Base-by-base conservation (phyloP, 2,329 filamentous ascomycete species). In the Gaeumannomyces sp. region DNA sequence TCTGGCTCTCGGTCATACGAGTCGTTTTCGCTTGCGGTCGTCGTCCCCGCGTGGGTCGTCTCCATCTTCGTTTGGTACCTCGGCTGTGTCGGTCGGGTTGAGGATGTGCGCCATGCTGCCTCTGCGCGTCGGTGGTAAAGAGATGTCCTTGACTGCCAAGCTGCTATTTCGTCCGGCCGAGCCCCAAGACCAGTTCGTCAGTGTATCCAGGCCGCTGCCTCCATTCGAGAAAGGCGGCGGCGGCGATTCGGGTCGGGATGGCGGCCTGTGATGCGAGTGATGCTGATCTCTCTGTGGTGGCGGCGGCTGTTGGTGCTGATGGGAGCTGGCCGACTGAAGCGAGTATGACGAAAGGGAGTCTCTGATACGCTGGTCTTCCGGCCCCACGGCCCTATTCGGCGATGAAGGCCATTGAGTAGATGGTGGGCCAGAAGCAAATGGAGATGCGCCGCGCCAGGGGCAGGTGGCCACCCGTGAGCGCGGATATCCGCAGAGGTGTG, bases 401-500 rank as follows among this genome's bases (percentile, higher is more conserved):
- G 84, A 86, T 3, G 83, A 77, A 0, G 84, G 84, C 80, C 83
- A 86, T 19, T 80, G 79, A 3, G 77, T 75, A 0, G 82, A 79
- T 11, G 80, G 76, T 2, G 80, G 76, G 14, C 87, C 87, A 4
- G 89, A 88, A 10, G 84, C 81, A 87, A 90, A 14, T 89, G 90
- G 6, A 89, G 90, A 31, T 85, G 81, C 58, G 38, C 38, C 38
- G 19, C 16, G 3, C 38, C 38, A 19, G 80, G 78, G 61, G 77
- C 81, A 10, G 81, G 82, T 67, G 88, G 89, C 87, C 91, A 94
- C 53, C 90, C 92, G 73, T 93, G 90, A 71, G 93, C 89, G 64
- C 95, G 89, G 70, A 99, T 98, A 74, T 99, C 95, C 66, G 95
- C 95, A 56, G 93, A 94, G 1, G 95, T 99, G 77, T 99, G 95